These are phyloP conservation scores for Beta vulgaris DNA, from an alignment of 148 eudicot species.

Conservation along the genomic window DNA sequence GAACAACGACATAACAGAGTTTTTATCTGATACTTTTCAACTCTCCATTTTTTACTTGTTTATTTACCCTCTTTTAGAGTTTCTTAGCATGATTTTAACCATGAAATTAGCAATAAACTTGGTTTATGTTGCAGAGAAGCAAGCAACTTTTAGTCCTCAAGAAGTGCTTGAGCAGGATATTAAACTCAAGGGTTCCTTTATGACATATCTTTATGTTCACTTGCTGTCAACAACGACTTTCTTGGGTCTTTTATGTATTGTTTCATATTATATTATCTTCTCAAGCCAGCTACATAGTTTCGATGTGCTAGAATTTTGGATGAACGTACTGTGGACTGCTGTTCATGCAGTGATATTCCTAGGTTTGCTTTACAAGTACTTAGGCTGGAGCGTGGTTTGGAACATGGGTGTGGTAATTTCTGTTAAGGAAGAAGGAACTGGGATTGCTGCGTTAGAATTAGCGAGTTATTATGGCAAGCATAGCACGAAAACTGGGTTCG, in stretches of 20 bases:
- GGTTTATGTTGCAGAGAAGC: not conserved
- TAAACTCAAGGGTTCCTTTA: not conserved
- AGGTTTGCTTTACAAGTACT: constrained; percentile 16
- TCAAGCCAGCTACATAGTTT: not conserved
- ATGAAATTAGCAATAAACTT: constrained; percentile 5
- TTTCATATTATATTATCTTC: not conserved
- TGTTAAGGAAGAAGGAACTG: constrained; percentile 21
- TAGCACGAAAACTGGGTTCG: constrained; percentile 12
- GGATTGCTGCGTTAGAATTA: constrained; percentile 22
- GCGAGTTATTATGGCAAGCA: constrained; percentile 23
- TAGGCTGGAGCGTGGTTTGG: constrained; percentile 30
- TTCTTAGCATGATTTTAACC: constrained; percentile 10
- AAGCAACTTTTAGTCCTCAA: not conserved
- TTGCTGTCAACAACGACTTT: constrained; percentile 9
- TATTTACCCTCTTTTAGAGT: constrained; percentile 12
- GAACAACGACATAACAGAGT: not conserved
- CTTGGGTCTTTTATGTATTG: not conserved
- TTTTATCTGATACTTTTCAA: not conserved
- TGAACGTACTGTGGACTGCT: not conserved
- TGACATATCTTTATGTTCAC: constrained; percentile 12
- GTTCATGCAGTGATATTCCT: not conserved
- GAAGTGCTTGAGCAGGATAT: constrained; percentile 1
- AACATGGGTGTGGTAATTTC: constrained; percentile 29
- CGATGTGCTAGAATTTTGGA: too few species aligned
- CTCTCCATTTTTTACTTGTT: constrained; percentile 7